Percentiles rank a stretch among this genome's conserved stretches.
Conservation (phyloP, 2,329 filamentous ascomycete genomes). For the Fonsecaea monophora region DNA sequence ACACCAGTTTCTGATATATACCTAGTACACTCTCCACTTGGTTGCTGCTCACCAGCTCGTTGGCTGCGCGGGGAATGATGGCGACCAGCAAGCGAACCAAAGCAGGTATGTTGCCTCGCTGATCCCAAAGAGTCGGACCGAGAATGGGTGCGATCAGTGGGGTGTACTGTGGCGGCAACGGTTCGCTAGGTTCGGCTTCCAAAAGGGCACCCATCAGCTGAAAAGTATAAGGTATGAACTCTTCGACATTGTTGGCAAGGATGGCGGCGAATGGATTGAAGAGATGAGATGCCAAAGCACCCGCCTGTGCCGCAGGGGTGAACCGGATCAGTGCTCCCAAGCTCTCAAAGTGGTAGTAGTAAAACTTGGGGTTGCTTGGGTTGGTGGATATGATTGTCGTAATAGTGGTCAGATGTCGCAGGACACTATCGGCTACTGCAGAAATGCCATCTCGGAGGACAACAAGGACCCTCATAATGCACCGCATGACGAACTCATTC, state of each 20-base stretch:
- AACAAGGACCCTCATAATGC: constrained; percentile 95
- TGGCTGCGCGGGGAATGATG: constrained; percentile 78
- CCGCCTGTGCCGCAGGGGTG: constrained; percentile 70
- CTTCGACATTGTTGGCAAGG: constrained; percentile 81
- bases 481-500: constrained; percentile 98
- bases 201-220: constrained; percentile 91
- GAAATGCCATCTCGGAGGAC: constrained; percentile 85
- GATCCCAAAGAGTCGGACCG: constrained; percentile 85
- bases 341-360: constrained; percentile 98
- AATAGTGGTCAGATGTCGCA: constrained; percentile 84
- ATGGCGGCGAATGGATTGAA: constrained; percentile 84
- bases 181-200: constrained; percentile 80
- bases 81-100: constrained; percentile 83
- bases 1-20: constrained; percentile 90
- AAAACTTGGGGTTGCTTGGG: constrained; percentile 96
- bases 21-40: constrained; percentile 89
- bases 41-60: constrained; percentile 75
- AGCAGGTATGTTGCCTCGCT: constrained; percentile 89
- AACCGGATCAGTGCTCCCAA: constrained; percentile 83
- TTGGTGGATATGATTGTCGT: constrained; percentile 92
- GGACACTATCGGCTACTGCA: constrained; percentile 75
- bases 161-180: constrained; percentile 81
- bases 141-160: constrained; percentile 79
- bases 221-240: constrained; percentile 96
- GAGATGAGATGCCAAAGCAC: constrained; percentile 75